phyloP scores from a whole-genome alignment of 495 filamentous ascomycete genomes.

The Terfezia claveryi region DNA sequence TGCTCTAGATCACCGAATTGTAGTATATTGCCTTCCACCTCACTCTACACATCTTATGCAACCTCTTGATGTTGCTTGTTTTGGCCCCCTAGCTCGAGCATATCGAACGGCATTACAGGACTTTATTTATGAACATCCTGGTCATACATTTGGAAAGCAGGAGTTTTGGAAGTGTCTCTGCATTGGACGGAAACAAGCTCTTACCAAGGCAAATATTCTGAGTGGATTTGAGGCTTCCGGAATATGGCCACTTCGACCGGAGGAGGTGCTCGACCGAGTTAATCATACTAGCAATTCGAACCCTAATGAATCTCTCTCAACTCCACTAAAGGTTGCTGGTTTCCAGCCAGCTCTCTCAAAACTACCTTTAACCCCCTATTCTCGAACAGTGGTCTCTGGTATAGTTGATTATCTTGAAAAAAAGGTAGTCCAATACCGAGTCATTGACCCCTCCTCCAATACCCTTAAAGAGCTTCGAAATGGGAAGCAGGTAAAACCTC shows the following conservation, averaged over 20 bases:
- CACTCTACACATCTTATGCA: constrained; percentile 7
- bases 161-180: background rate
- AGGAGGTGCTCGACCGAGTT: background rate
- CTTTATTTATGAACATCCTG: background rate
- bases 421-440: background rate
- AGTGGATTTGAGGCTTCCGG: background rate
- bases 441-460: background rate
- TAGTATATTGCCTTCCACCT: constrained; percentile 3
- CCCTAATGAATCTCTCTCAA: background rate
- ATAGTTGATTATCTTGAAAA: background rate
- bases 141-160: background rate
- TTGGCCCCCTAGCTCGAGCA: background rate
- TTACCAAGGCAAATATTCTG: background rate
- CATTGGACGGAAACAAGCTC: background rate
- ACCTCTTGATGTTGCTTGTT: constrained; percentile 4
- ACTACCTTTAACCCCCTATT: background rate
- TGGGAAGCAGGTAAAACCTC: background rate
- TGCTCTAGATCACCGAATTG: background rate
- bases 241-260: background rate
- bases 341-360: background rate
- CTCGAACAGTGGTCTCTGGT: background rate
- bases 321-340: background rate
- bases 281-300: background rate
- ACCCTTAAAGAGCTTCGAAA: background rate
- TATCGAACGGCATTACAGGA: constrained; percentile 5